A percentile compares a stretch with the other conserved stretches of the same genome.
phyloP scores from a whole-genome alignment of 768 basidiomycete species.

The Kockovaella imperatae region DNA sequence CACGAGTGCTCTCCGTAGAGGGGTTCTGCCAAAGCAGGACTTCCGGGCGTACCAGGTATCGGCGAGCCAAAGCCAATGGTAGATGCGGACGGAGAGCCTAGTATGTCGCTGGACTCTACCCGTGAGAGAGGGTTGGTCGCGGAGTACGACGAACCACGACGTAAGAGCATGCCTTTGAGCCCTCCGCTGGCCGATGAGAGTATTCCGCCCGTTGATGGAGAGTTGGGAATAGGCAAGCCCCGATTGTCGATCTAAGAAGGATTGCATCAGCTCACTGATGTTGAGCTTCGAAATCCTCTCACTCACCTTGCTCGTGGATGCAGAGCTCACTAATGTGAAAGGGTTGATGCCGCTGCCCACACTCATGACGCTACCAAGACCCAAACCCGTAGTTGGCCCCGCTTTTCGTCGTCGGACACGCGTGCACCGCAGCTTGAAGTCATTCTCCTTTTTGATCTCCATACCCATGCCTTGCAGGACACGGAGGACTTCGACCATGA shows the following conservation, averaged over 20 bases:
- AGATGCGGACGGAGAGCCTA: conserved; percentile 23
- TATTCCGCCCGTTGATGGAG: conserved; percentile 54
- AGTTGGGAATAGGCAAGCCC: conserved; percentile 75
- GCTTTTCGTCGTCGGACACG: conserved; percentile 62
- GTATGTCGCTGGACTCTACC: conserved; percentile 15
- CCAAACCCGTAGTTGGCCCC: conserved; percentile 49
- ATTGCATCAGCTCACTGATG: conserved; percentile 10
- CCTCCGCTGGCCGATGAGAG: conserved; percentile 58
- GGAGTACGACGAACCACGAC: conserved; percentile 77
- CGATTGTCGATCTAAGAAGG: conserved; percentile 69
- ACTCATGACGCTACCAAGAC: conserved; percentile 45
- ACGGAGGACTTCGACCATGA: conserved; percentile 73
- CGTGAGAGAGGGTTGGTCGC: conserved; percentile 12
- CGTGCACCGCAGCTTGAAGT: conserved; percentile 82
- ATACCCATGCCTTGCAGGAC: conserved; percentile 84
- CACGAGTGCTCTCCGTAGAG: conserved; percentile 62
- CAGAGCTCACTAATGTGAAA: conserved; percentile 72
- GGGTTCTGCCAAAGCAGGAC: conserved; percentile 49
- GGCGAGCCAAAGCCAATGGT: conserved; percentile 39
- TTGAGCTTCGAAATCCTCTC: not conserved
- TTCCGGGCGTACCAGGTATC: conserved; percentile 25
- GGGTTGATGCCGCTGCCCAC: conserved; percentile 46
- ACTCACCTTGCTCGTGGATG: conserved; percentile 78
- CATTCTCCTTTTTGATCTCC: conserved; percentile 76
- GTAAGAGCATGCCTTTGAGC: conserved; percentile 80